These are phyloP conservation scores for Suillus ampliporus DNA, from an alignment of 768 basidiomycete species.

Conservation along the genomic window DNA sequence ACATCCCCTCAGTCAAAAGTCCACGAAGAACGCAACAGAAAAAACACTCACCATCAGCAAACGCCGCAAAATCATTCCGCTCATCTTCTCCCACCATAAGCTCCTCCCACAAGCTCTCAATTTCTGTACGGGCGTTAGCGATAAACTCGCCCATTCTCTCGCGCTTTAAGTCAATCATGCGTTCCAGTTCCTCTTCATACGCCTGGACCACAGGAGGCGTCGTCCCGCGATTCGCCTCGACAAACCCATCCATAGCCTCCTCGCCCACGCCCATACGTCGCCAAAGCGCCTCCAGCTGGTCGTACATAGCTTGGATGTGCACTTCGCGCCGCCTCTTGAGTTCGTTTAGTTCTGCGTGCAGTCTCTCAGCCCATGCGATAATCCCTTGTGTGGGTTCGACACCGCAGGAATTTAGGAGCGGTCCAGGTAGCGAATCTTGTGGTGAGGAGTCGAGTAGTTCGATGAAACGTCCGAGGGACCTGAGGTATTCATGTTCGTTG, in stretches of 20 bases:
- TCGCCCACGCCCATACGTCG: constrained; percentile 81
- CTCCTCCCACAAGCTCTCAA: constrained; percentile 82
- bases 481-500: constrained; percentile 55
- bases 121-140: constrained; percentile 79
- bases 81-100: constrained; percentile 87
- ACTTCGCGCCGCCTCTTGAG: constrained; percentile 76
- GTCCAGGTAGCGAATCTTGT: constrained; percentile 26
- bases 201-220: constrained; percentile 77
- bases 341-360: constrained; percentile 67
- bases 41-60: constrained; percentile 71
- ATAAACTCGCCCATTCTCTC: constrained; percentile 90
- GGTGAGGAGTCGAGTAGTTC: constrained; percentile 54
- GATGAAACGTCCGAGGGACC: constrained; percentile 67
- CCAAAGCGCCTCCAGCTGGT: constrained; percentile 93
- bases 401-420: constrained; percentile 42
- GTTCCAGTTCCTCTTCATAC: constrained; percentile 89
- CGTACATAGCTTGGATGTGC: constrained; percentile 92
- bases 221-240: constrained; percentile 81
- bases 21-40: background rate
- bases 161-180: constrained; percentile 88
- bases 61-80: constrained; percentile 78
- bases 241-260: constrained; percentile 87
- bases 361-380: constrained; percentile 69
- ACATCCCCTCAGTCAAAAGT: constrained; percentile 11
- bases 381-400: constrained; percentile 81